Evolutionary conservation across 805 yeast species (phyloP).

Genomic region (Blastobotrys robertii): DNA sequence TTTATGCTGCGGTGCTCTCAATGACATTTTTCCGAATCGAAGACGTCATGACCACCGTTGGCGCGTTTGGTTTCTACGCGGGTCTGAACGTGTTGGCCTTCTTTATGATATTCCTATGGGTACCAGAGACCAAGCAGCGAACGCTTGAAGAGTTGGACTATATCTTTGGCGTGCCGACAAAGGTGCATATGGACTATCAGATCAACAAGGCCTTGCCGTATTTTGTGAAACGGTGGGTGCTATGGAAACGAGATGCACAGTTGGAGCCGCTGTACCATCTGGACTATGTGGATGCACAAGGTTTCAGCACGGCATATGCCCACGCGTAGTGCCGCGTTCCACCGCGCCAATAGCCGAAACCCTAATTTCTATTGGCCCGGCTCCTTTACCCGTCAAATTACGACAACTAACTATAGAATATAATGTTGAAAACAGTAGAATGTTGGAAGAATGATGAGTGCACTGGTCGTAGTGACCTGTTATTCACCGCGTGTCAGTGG

Average conservation of each 20-base stretch:
- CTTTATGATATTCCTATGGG: constrained; percentile 41
- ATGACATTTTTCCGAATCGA: constrained; percentile 69
- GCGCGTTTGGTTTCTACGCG: constrained; percentile 84
- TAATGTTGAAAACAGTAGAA: no score
- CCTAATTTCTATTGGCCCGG: no score
- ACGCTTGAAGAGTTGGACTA: constrained; percentile 71
- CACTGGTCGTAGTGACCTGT: no score
- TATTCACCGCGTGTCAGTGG: no score
- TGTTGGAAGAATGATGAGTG: no score
- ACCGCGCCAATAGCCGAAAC: no score
- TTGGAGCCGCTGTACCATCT: constrained; percentile 9
- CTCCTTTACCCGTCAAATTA: no score
- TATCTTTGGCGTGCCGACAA: constrained; percentile 49
- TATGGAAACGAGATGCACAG: constrained; percentile 3
- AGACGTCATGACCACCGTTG: constrained; percentile 60
- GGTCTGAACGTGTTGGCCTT: constrained; percentile 73
- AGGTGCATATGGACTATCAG: constrained; percentile 42
- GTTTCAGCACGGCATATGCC: no score
- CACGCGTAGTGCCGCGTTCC: no score
- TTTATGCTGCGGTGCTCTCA: constrained; percentile 46
- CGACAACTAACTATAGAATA: no score
- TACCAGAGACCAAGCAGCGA: constrained; percentile 61
- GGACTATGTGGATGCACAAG: constrained; percentile 1
- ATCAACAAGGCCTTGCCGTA: constrained; percentile 8
- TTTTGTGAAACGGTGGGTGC: constrained; percentile 8